phyloP scores from a whole-genome alignment of 768 basidiomycete species.

The Amanita brunnescens region DNA sequence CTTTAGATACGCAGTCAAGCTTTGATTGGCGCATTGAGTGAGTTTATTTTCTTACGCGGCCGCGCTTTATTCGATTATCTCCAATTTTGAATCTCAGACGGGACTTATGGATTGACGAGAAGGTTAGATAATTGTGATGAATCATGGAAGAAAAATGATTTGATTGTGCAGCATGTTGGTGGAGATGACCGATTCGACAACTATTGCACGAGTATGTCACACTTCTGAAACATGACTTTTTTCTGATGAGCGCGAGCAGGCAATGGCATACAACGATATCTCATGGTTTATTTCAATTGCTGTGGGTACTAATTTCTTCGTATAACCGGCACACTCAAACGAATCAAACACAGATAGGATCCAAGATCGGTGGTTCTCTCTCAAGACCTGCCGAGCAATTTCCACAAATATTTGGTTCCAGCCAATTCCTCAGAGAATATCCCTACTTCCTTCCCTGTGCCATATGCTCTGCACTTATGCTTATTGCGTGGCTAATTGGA shows the following conservation, averaged over 20 bases:
- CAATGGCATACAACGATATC: conserved; percentile 25
- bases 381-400: conserved; percentile 27
- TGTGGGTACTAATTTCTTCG: conserved; percentile 3
- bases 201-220: conserved; percentile 32
- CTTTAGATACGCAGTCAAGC: conserved; percentile 40
- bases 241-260: background rate
- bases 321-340: background rate
- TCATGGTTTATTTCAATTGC: conserved; percentile 14
- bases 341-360: background rate
- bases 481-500: conserved; percentile 35
- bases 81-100: conserved; percentile 25
- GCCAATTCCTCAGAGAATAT: conserved; percentile 32
- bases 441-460: conserved; percentile 41
- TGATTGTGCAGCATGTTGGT: conserved; percentile 33
- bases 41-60: conserved; percentile 11
- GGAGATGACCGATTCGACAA: conserved; percentile 49
- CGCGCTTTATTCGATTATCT: background rate
- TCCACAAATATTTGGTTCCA: conserved; percentile 29
- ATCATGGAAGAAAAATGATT: background rate
- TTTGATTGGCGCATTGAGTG: conserved; percentile 64
- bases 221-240: background rate
- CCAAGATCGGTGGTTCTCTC: background rate
- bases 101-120: conserved; percentile 62
- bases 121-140: conserved; percentile 17
- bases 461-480: conserved; percentile 25